Evolutionary conservation across 805 yeast species (phyloP), one percentile per base, ranked within the genome.

Genomic region (Hanseniaspora thailandica): DNA sequence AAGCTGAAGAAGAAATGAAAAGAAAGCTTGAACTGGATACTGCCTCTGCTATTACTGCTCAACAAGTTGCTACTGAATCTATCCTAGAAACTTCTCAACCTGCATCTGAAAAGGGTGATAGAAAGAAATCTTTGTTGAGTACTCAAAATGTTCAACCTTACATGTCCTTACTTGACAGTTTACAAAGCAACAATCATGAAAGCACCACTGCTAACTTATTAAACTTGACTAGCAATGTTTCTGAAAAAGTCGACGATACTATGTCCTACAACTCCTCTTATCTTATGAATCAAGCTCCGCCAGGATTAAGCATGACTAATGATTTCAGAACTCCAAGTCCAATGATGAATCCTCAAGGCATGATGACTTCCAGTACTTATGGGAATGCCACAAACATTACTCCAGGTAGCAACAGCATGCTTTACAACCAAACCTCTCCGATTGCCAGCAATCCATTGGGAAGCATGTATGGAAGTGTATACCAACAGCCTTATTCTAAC

Each of bases 1-100:
- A 66, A 63, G 61, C 59, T 46, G 64, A 61, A 55, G 63, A 57
- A 46, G 67, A 59, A 57, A 67, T 66, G 49, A 57, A 65, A 43
- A 66, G 60, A 57, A 62, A 66, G 33, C 64, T 64, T 46, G 49
- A 57, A 13, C 9, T 38, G 4, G 17, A 22, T 17, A 44, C 17
- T 30, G 12, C 15, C 31, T 40, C 28, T 34, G 38, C 31, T 15
- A 25, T 2, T 13, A 25, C 8, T 23, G 17, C 15, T 23, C 20
- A 31, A n/a, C 12, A 26, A 41, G 28, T n/a, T 15, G 33, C 25
- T 3, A 13, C 17, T 17, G 45, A 26, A 13, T 3, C 15, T 2
- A 7, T 2, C 4, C 15, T n/a, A 2, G 45, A 25, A 13, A 45
- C 6, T 26, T 9, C 40, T 22, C 12, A 12, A 9, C 3, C 7